Evolutionary conservation across 2,329 filamentous ascomycete species (phyloP), one percentile per base, ranked within the genome.

Genomic region (Eutypa lata): DNA sequence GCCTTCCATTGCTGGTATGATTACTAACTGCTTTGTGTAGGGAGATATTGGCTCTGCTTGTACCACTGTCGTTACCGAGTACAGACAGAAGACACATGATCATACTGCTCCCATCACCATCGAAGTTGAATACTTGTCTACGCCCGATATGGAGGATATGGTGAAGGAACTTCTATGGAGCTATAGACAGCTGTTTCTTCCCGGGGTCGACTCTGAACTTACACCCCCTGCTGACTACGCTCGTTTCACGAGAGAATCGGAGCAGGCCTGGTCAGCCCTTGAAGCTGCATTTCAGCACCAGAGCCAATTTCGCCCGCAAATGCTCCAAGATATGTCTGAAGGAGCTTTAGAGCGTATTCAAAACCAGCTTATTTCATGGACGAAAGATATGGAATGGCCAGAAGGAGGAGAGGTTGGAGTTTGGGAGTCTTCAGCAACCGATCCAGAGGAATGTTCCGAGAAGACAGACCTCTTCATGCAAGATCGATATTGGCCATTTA

Each of bases 251-350:
- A 50, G 58, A 21, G 61, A 68, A 50, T 71, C 69, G 1, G 62
- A 61, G n/a, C 56, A 81, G 70, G 62, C 78, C 67, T 53, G 76
- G 75, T 62, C 63, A 61, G 59, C 73, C 58, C 49, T 73, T 24
- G 48, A 67, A 50, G 60, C 72, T 47, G 64, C 72, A 47, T 66
- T 71, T 55, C 53, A 59, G 8, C 65, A 71, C 49, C 56, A 67
- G 21, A 33, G 44, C 7, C 48, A 54, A 2, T 68, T 70, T 47
- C 65, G 47, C 13, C 53, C 61, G 33, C 42, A 50, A 0, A 55
- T 61, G 24, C 52, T 61, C 4, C 47, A 52, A 19, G 65, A 69
- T 33, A 64, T 61, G 59, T 63, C 67, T 0, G 59, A 67, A 2
- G 65, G 61, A 0, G 62, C 65, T 10, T 31, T 60, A 7, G 60